Base-by-base conservation (phyloP, 1,284 basidiomycete genomes). In the Ceratobasidium sp. region DNA sequence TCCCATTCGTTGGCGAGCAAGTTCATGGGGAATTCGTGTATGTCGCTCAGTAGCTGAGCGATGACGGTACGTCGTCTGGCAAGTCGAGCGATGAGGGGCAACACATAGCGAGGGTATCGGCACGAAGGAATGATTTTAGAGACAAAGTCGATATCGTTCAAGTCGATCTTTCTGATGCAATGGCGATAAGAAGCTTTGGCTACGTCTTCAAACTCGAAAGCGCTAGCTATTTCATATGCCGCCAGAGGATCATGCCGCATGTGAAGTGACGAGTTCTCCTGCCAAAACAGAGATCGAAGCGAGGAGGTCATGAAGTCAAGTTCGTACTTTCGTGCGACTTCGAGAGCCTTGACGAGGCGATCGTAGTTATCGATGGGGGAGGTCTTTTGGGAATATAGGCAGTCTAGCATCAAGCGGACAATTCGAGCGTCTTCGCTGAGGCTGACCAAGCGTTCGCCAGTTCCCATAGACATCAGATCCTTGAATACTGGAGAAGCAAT, bases 241-340 rank as follows among this genome's bases (percentile, higher is more conserved):
- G 21, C 38, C 23, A 69, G n/a, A 52, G 64, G 64, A 44, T 69
- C n/a, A 13, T 57, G 38, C 18, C 52, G 50, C 64, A 69, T 55
- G 26, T 69, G 54, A 14, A 69, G 7, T 18, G 52, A 16, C 9
- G 64, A 69, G 13, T 52, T 69, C 28, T 69, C 64, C 9, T 30
- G 21, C 64, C 64, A 69, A 30, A 69, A 57, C 16, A 69, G 38
- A 28, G 64, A 55, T 16, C 47, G 32, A 2, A 69, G 54, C 11
- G 26, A 46, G 7, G 50, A 14, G 6, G 38, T 69, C 64, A 69
- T 69, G 23, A 50, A 7, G 35, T 41, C 38, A 23, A 69, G 9
- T 23, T 69, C 64, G 38, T 69, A 69, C 52, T 69, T 69, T 14
- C 52, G 64, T 7, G 64, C 64, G 11, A 69, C 21, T 23, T 69